Evolutionary conservation across 2,329 filamentous ascomycete species (phyloP).

Genomic region (Pseudonectria buxi): DNA sequence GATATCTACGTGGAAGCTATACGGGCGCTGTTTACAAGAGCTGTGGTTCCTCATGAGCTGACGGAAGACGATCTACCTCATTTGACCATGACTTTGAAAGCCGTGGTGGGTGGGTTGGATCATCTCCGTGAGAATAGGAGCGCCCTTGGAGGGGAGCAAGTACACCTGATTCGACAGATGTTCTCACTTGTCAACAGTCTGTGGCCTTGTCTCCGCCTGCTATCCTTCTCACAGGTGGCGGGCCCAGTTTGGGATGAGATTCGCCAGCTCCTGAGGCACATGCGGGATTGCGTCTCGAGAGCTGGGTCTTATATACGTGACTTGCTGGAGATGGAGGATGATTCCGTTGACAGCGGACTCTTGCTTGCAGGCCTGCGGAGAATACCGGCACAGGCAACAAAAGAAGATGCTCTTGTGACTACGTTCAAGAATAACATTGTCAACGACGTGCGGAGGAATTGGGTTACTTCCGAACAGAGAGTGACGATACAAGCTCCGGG

Average conservation of each 20-base stretch:
- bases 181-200: constrained; percentile 23
- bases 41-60: constrained; percentile 32
- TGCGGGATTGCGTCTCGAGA: constrained; percentile 11
- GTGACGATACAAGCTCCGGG: constrained; percentile 35
- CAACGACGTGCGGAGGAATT: constrained; percentile 39
- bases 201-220: constrained; percentile 23
- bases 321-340: constrained; percentile 10
- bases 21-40: constrained; percentile 26
- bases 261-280: constrained; percentile 8
- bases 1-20: constrained; percentile 44
- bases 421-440: constrained; percentile 37
- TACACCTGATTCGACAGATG: constrained; percentile 25
- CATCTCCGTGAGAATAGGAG: constrained; percentile 12
- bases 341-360: constrained; percentile 8
- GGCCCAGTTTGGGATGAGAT: constrained; percentile 14
- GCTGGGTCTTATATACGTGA: constrained; percentile 14
- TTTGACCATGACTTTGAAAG: constrained; percentile 27
- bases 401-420: constrained; percentile 25
- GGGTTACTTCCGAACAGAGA: constrained; percentile 28
- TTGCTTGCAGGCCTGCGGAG: constrained; percentile 18
- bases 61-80: constrained; percentile 26
- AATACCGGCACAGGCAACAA: not conserved
- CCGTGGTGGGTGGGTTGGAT: constrained; percentile 23
- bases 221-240: constrained; percentile 9
- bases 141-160: constrained; percentile 14